Evolutionary conservation across 352 stramenopile species (phyloP).

Genomic region (Phytophthora tubulina): DNA sequence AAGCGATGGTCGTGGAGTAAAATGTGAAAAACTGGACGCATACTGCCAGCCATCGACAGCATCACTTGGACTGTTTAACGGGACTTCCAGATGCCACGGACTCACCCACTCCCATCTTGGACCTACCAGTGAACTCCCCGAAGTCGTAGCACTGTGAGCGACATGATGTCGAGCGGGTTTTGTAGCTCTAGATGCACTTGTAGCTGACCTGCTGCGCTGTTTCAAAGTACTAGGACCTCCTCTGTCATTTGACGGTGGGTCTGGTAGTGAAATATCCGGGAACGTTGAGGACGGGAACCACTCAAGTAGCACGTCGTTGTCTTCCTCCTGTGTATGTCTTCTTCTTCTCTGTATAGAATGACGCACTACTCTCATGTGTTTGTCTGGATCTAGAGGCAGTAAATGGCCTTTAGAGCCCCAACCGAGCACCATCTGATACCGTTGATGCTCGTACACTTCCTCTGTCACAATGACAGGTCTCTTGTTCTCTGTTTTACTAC

Average conservation of each 20-base stretch:
- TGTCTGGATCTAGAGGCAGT: conserved; percentile 73
- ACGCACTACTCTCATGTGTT: conserved; percentile 64
- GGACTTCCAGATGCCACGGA: conserved; percentile 73
- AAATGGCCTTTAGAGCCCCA: conserved; percentile 84
- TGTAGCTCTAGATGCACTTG: conserved; percentile 6
- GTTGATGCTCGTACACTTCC: conserved; percentile 78
- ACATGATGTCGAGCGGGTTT: neutral
- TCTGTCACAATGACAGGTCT: conserved; percentile 45
- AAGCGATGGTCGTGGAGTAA: conserved; percentile 41
- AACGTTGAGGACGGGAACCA: conserved; percentile 59
- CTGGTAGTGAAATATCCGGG: conserved; percentile 61
- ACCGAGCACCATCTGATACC: conserved; percentile 74
- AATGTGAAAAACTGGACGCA: conserved; percentile 69
- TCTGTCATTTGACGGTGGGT: conserved; percentile 9
- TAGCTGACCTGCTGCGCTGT: conserved; percentile 41
- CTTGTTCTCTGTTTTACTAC: conserved; percentile 11
- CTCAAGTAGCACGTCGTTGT: conserved; percentile 42
- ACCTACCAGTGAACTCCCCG: conserved; percentile 8
- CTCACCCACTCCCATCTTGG: conserved; percentile 74
- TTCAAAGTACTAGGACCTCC: neutral
- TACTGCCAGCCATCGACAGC: conserved; percentile 72
- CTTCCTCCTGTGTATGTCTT: conserved; percentile 13
- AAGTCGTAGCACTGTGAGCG: conserved; percentile 9
- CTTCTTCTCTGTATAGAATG: conserved; percentile 18
- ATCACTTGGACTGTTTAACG: conserved; percentile 28